Conservation (phyloP, 441 rosid species). For the Croton setiger region DNA sequence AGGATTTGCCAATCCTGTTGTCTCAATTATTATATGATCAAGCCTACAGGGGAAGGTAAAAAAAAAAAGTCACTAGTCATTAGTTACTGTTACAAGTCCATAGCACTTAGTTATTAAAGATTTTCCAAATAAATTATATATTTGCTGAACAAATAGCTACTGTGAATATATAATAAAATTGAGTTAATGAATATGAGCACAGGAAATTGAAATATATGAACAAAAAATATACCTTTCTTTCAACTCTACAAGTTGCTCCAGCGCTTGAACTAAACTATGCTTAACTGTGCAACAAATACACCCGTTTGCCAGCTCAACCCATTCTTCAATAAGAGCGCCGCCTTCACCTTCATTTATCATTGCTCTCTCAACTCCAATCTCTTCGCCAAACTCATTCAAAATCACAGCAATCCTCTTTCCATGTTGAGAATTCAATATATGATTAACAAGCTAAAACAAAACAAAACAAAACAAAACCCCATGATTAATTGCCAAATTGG, state of each 20-base stretch:
- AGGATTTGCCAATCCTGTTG: slow-evolving; percentile 94
- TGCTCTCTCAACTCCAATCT: slow-evolving; percentile 94
- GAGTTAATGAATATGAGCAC: not conserved
- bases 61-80: slow-evolving; percentile 3
- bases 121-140: not conserved
- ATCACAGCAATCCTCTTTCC: slow-evolving; percentile 93
- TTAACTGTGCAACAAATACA: slow-evolving; percentile 93
- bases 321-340: slow-evolving; percentile 84
- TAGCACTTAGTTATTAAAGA: not conserved
- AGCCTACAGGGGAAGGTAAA: slow-evolving; percentile 43
- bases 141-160: not conserved
- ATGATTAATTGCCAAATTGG: not conserved
- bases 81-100: not conserved
- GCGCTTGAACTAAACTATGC: slow-evolving; percentile 91
- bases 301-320: slow-evolving; percentile 95
- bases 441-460: slow-evolving; percentile 63
- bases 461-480: not conserved
- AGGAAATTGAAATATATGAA: not conserved
- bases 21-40: slow-evolving; percentile 92
- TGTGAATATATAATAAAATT: not conserved
- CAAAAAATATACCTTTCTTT: slow-evolving; percentile 52
- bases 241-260: slow-evolving; percentile 86
- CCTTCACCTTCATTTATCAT: slow-evolving; percentile 94
- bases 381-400: slow-evolving; percentile 96
- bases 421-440: slow-evolving; percentile 71